Conservation (phyloP, 768 basidiomycete genomes). For the Pisolithus albus region DNA sequence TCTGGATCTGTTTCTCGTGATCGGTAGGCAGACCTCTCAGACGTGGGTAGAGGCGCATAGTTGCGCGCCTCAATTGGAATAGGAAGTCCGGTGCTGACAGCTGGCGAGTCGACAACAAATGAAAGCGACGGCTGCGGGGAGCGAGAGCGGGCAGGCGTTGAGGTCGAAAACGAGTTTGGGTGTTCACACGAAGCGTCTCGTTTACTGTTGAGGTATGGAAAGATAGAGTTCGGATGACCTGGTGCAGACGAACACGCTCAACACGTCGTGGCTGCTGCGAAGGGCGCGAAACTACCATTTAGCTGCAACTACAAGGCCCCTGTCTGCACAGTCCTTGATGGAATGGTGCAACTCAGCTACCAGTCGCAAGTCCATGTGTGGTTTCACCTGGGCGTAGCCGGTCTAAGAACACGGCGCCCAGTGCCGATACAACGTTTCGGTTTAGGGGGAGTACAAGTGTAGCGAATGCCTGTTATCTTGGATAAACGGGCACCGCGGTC, state of each 20-base stretch:
- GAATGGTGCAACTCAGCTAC: slow-evolving; percentile 54
- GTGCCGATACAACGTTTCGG: background rate
- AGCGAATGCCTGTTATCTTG: too few relatives aligned
- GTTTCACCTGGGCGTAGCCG: background rate
- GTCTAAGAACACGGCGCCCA: background rate
- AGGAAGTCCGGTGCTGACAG: slow-evolving; percentile 27
- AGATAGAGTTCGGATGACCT: slow-evolving; percentile 78
- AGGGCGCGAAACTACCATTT: slow-evolving; percentile 55
- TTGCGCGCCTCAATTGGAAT: slow-evolving; percentile 22
- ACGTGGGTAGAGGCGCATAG: slow-evolving; percentile 1
- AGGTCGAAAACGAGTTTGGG: slow-evolving; percentile 44
- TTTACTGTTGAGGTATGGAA: slow-evolving; percentile 46
- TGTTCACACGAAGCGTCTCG: slow-evolving; percentile 28
- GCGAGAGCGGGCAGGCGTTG: slow-evolving; percentile 48
- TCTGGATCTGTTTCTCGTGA: slow-evolving; percentile 43
- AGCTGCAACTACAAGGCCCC: slow-evolving; percentile 62
- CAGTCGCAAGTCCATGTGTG: slow-evolving; percentile 40
- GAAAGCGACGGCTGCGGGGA: slow-evolving; percentile 34
- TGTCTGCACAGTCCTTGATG: slow-evolving; percentile 64
- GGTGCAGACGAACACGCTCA: slow-evolving; percentile 10
- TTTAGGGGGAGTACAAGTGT: too few relatives aligned
- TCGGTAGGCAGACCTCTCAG: slow-evolving; percentile 20
- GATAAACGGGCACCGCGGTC: too few relatives aligned
- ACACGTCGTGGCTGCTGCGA: slow-evolving; percentile 6
- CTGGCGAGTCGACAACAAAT: slow-evolving; percentile 25